Evolutionary conservation across 2,329 filamentous ascomycete genomes (phyloP), one percentile per base, ranked within the genome.

Genomic region (Acarospora socialis): DNA sequence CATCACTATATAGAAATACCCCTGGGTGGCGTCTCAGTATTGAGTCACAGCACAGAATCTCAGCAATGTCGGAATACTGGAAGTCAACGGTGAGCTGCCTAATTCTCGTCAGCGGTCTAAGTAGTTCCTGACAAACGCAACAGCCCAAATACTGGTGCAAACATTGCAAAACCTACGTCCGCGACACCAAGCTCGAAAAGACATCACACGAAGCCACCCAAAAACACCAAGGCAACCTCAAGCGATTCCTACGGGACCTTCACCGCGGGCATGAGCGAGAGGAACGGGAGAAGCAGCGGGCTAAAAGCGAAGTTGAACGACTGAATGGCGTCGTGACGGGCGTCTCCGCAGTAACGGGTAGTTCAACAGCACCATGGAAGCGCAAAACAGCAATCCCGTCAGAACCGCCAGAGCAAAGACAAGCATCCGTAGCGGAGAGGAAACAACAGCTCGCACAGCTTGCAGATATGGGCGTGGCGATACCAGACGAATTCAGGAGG

Each of bases 81-180:
- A 95, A 95, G 55, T 94, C 87, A 13, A 93, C 86, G 20, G 70
- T 73, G 52, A 55, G 61, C 13, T 4, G 2, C 7, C 15, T 5
- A 14, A 6, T 16, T 2, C 18, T 21, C 10, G 16, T 5, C 5
- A 5, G 8, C 17, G 15, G 8, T 13, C 15, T n/a, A n/a, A n/a
- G n/a, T n/a, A 18, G n/a, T 28, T 32, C 23, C 47, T 53, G 35
- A 56, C 30, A 13, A n/a, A 28, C 2, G 8, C 7, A 25, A 29
- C 34, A 75, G 54, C 86, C 86, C 4, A 87, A 79, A 53, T 92
- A 92, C 61, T 95, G 86, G 84, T 98, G 90, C 71, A 95, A 95
- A 57, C 82, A 93, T 64, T 98, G 90, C 70, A 73, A 74, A 51
- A 72, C 70, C 51, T 95, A 76, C 57, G 81, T 98, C 30, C 81